Evolutionary conservation across 2,329 filamentous ascomycete genomes (phyloP), one percentile per base, ranked within the genome.

Genomic region (Paracoccidioides brasiliensis): DNA sequence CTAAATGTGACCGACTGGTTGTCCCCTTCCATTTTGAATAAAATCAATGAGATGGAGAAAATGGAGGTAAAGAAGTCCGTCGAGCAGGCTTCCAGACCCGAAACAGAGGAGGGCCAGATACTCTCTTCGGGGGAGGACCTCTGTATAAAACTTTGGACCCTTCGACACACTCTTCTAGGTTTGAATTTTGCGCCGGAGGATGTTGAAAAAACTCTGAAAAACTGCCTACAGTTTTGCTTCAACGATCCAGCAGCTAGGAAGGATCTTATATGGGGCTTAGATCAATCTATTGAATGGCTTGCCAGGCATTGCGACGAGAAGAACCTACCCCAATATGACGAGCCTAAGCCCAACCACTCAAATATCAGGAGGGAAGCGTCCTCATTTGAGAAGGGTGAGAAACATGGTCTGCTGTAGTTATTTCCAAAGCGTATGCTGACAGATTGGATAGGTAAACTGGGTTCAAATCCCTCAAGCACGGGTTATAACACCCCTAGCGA

Each of bases 211-310:
- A 83, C 80, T 7, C 67, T 95, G 57, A 78, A 80, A 61, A 76
- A 85, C 64, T 77, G 89, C 46, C 70, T 90, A 55, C 78, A 83
- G 44, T 83, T 86, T 60, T 82, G 82, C 33, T 78, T 83, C 35
- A 83, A 82, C 59, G 78, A 85, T 55, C 73, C 76, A 2, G 64
- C 74, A 28, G 65, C 57, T 9, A 72, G 74, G 58, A 85, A 82
- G 62, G 86, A 89, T 60, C 78, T 78, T 45, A 79, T 90, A 12
- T 95, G 89, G 87, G 90, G 90, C 8, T 73, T 97, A 40, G 85
- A 94, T 58, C 90, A 95, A 70, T 83, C 87, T 32, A 69, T 98
- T 22, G 88, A 96, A 63, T 95, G 90, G 88, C 78, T 97, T 54
- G 88, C 89, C n/a, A 76, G 88, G 60, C 81, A 93, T 66, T 88